Percentiles rank a stretch among this genome's conserved stretches.
phyloP scores from a whole-genome alignment of 2,329 filamentous ascomycete genomes.

The Colletotrichum sp. region DNA sequence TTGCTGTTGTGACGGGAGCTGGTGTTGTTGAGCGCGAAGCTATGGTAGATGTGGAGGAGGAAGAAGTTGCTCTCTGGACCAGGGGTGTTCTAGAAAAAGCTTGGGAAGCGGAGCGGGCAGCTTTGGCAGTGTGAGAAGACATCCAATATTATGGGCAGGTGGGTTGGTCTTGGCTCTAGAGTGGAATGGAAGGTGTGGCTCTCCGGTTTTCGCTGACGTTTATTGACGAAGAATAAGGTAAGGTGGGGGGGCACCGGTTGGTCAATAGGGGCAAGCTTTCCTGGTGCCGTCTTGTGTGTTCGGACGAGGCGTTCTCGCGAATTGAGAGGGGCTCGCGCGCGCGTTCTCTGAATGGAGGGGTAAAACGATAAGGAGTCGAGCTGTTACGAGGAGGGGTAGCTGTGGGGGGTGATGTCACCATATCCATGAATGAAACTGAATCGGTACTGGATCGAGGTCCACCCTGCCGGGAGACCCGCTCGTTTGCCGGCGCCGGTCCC shows the following conservation, averaged over 20 bases:
- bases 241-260: background rate
- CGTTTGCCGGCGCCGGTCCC: background rate
- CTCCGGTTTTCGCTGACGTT: background rate
- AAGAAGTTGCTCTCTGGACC: background rate
- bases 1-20: background rate
- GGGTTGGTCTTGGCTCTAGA: background rate
- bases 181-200: background rate
- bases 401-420: constrained; percentile 16
- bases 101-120: constrained; percentile 8
- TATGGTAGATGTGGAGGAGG: background rate
- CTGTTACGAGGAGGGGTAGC: background rate
- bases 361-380: background rate
- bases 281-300: background rate
- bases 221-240: background rate
- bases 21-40: background rate
- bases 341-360: background rate
- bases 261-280: background rate
- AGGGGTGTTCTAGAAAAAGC: background rate
- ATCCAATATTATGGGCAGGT: background rate
- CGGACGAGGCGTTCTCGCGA: background rate
- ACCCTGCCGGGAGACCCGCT: background rate
- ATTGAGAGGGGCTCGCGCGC: background rate
- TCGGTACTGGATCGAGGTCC: background rate
- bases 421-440: background rate
- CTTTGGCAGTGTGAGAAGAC: background rate